A percentile compares a stretch with the other conserved stretches of the same genome.
Conservation (phyloP, 768 basidiomycete species). For the Imleria badia region DNA sequence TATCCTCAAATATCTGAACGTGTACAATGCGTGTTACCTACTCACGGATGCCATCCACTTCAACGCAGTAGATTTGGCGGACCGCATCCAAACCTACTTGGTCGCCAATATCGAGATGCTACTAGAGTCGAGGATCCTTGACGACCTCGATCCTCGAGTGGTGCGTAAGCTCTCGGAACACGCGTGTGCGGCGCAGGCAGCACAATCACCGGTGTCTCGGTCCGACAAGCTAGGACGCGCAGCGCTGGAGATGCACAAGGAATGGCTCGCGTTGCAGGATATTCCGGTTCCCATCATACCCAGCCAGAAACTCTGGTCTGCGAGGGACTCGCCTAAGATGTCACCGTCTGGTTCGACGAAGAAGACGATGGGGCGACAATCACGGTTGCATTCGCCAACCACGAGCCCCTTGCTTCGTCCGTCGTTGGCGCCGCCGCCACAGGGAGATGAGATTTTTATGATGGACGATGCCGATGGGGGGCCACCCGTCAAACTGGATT, state of each 20-base stretch:
- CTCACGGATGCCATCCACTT: constrained; percentile 81
- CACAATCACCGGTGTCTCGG: constrained; percentile 66
- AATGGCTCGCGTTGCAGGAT: constrained; percentile 73
- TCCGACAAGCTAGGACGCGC: constrained; percentile 49
- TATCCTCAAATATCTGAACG: constrained; percentile 63
- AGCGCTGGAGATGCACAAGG: constrained; percentile 59
- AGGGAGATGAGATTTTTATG: constrained; percentile 69
- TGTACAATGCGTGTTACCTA: constrained; percentile 76
- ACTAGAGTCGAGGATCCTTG: constrained; percentile 77
- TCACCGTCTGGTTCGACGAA: constrained; percentile 30
- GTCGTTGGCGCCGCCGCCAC: background rate
- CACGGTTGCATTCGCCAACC: constrained; percentile 5
- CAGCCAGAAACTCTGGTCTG: constrained; percentile 19
- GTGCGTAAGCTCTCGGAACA: constrained; percentile 66
- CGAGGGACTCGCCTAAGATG: constrained; percentile 30
- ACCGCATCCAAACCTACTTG: constrained; percentile 77
- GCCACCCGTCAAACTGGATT: constrained; percentile 24
- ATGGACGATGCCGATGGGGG: constrained; percentile 76
- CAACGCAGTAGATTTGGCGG: constrained; percentile 65
- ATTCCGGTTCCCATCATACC: constrained; percentile 57
- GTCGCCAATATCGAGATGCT: constrained; percentile 82
- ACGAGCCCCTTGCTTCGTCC: constrained; percentile 28
- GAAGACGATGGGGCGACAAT: constrained; percentile 4
- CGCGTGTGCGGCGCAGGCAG: constrained; percentile 56
- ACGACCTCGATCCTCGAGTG: constrained; percentile 65